Conservation (phyloP, 805 yeast genomes). For the Yarrowia sp. region DNA sequence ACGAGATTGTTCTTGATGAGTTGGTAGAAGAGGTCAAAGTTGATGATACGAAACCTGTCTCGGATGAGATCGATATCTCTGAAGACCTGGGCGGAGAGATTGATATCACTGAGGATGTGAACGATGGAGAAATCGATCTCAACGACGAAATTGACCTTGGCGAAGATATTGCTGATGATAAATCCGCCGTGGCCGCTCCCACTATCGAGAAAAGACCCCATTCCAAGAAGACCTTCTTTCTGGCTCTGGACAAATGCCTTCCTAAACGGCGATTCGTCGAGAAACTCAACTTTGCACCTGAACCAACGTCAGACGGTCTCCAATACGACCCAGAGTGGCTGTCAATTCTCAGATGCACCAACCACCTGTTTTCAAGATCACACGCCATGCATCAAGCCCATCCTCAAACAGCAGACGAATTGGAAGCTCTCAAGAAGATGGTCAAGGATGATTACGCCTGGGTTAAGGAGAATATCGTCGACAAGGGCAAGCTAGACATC, state of each 20-base stretch:
- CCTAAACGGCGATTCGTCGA: slow-evolving; percentile 68
- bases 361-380: slow-evolving; percentile 42
- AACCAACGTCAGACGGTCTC: slow-evolving; percentile 37
- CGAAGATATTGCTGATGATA: background rate
- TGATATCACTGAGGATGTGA: background rate
- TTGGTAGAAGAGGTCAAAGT: slow-evolving; percentile 32
- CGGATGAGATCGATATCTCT: background rate
- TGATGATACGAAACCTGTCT: background rate
- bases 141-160: background rate
- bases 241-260: slow-evolving; percentile 86
- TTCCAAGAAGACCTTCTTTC: slow-evolving; percentile 56
- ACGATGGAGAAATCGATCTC: background rate
- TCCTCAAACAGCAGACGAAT: background rate
- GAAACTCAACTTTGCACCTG: slow-evolving; percentile 52
- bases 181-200: background rate
- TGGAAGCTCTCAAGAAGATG: slow-evolving; percentile 27
- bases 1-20: slow-evolving; percentile 43
- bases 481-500: slow-evolving; percentile 43
- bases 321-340: slow-evolving; percentile 52
- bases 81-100: background rate
- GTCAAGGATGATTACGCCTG: slow-evolving; percentile 45
- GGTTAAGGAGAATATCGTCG: slow-evolving; percentile 47
- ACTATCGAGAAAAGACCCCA: slow-evolving; percentile 14
- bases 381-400: slow-evolving; percentile 10
- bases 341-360: slow-evolving; percentile 48